Evolutionary conservation across 495 filamentous ascomycete species (phyloP).

Genomic region (Penicillium ucsense): DNA sequence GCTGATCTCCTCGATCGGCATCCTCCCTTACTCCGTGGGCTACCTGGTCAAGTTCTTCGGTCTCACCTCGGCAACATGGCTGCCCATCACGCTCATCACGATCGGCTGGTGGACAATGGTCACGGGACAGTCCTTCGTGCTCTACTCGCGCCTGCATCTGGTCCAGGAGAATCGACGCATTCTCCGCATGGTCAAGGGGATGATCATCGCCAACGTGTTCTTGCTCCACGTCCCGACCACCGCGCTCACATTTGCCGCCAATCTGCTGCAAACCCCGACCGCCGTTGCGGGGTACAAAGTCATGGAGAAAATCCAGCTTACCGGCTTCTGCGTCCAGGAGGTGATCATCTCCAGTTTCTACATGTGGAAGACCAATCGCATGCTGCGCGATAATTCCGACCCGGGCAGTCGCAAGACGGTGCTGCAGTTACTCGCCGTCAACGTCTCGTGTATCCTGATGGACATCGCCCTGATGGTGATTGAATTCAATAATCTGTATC

Average conservation of each 20-base stretch:
- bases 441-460: slow-evolving; percentile 22
- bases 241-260: slow-evolving; percentile 21
- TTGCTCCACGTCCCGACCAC: slow-evolving; percentile 28
- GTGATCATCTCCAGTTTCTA: slow-evolving; percentile 21
- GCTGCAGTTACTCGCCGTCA: slow-evolving; percentile 20
- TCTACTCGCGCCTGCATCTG: slow-evolving; percentile 34
- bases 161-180: slow-evolving; percentile 18
- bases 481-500: slow-evolving; percentile 23
- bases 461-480: slow-evolving; percentile 23
- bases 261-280: slow-evolving; percentile 9
- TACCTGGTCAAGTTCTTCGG: slow-evolving; percentile 30
- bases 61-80: slow-evolving; percentile 16
- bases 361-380: slow-evolving; percentile 23
- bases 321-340: slow-evolving; percentile 22
- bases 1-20: slow-evolving; percentile 24
- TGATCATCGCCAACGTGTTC: slow-evolving; percentile 28
- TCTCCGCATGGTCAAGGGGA: slow-evolving; percentile 18
- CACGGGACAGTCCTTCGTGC: slow-evolving; percentile 30
- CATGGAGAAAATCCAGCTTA: slow-evolving; percentile 22
- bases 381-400: slow-evolving; percentile 17
- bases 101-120: slow-evolving; percentile 34
- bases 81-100: slow-evolving; percentile 23
- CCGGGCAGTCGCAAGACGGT: slow-evolving; percentile 18
- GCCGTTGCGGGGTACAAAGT: slow-evolving; percentile 17
- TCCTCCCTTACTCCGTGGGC: slow-evolving; percentile 23